Base-by-base conservation (phyloP, 2,329 filamentous ascomycete genomes). In the Fusarium sacchari region DNA sequence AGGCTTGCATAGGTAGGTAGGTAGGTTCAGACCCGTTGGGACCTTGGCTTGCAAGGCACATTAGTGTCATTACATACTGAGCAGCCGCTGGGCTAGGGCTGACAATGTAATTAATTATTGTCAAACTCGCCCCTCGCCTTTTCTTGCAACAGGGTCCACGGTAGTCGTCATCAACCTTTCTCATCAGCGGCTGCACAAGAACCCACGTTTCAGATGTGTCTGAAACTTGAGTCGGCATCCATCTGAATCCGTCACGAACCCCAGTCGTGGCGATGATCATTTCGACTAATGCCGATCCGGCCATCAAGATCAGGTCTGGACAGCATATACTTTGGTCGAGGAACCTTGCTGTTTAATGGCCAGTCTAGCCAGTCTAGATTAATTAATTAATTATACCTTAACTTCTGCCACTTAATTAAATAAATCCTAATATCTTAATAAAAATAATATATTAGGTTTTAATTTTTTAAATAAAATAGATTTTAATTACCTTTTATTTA, bases 191-290 rank as follows among this genome's bases (percentile, higher is more conserved):
- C 40, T 70, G 36, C 50, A 46, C 28, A 59, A 42, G 44, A 64
- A 57, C 58, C 40, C 57, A 58, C 30, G 70, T 73, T 73, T 73
- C 71, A 68, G 63, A 73, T 42, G 12, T 15, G 52, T 73, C 62
- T 71, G 71, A 74, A 73, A 73, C 71, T 57, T 32, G 60, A 46
- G 32, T 58, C 52, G 59, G 43, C 59, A 63, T 55, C 60, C 57
- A 55, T 47, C 52, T 67, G 50, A 63, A 60, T 53, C 61, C 44
- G 70, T 44, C 58, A 71, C 70, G 42, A 30, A 57, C 58, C 66
- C 70, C 46, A 59, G 53, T 24, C 32, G 42, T 50, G 46, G 22
- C 47, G 34, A 43, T 22, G 47, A 43, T 46, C 14, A n/a, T 36
- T 40, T 58, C 39, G 52, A 62, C 37, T 30, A 39, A 61, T 28